Evolutionary conservation across 352 stramenopile species (phyloP).

Genomic region (Pythium aquatile): DNA sequence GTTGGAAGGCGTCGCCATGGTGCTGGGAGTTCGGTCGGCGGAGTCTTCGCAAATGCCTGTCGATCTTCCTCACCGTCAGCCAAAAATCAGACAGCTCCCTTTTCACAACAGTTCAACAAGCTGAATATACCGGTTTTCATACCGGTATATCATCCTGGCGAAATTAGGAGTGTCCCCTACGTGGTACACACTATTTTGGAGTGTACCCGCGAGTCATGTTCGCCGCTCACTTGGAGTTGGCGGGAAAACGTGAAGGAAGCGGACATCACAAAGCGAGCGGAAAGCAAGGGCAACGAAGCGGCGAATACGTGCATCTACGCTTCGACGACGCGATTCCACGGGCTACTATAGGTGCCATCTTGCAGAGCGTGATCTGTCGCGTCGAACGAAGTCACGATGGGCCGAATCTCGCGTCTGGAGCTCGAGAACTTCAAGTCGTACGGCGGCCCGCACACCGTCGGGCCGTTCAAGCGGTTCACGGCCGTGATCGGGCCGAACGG

Average conservation of each 20-base stretch:
- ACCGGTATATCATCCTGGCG: not conserved
- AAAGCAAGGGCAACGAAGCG: conserved; percentile 26
- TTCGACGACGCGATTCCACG: not conserved
- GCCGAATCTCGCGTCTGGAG: conserved; percentile 92
- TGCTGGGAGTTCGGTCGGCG: not conserved
- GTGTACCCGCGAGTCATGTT: conserved; percentile 1
- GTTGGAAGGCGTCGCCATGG: conserved; percentile 56
- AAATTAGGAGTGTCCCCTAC: not conserved
- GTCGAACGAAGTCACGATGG: conserved; percentile 48
- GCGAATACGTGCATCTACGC: conserved; percentile 1
- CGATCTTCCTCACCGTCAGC: not conserved
- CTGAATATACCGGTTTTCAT: not conserved
- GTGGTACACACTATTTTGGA: not conserved
- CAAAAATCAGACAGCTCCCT: conserved; percentile 10
- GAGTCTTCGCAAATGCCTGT: not conserved
- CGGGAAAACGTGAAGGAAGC: conserved; percentile 19
- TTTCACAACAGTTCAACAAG: conserved; percentile 4
- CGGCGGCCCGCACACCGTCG: conserved; percentile 90
- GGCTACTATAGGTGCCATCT: not conserved
- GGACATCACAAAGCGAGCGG: conserved; percentile 3
- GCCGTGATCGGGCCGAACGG: conserved; percentile 98
- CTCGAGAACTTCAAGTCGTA: conserved; percentile 99
- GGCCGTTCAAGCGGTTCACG: conserved; percentile 98
- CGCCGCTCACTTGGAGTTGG: not conserved
- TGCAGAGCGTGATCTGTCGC: conserved; percentile 1